phyloP scores from a whole-genome alignment of 371 early-diverging fungal species.

The Syncephalastrum monosporum region DNA sequence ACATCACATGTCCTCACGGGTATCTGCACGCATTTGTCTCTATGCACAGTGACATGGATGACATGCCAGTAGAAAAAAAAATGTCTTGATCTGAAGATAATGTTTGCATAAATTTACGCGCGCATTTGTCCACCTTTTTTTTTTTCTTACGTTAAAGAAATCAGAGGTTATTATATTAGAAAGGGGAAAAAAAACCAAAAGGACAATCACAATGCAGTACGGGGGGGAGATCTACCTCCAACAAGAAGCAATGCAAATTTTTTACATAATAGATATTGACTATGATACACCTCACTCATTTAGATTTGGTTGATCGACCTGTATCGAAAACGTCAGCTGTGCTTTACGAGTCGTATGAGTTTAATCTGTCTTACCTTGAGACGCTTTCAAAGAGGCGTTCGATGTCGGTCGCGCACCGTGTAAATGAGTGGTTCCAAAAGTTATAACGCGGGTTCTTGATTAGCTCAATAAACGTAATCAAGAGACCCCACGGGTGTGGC shows the following conservation, averaged over 20 bases:
- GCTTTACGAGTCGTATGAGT: background rate
- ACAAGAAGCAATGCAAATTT: slow-evolving; percentile 5
- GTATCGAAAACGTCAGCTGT: background rate
- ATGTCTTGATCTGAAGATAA: background rate
- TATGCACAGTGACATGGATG: slow-evolving; percentile 1
- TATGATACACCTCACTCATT: slow-evolving; percentile 6
- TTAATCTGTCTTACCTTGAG: slow-evolving; percentile 45
- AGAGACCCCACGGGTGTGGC: slow-evolving; percentile 97
- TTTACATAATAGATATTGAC: slow-evolving; percentile 8
- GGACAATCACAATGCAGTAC: slow-evolving; percentile 1
- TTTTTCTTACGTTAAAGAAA: too few species aligned
- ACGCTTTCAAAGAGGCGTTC: slow-evolving; percentile 75
- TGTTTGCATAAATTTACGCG: background rate
- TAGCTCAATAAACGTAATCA: slow-evolving; percentile 96
- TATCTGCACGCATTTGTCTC: too few species aligned
- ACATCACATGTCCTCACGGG: too few species aligned
- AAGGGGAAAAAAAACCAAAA: slow-evolving; percentile 5
- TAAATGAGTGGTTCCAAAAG: slow-evolving; percentile 86
- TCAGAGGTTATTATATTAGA: background rate
- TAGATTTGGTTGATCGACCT: slow-evolving; percentile 19
- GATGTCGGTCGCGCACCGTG: slow-evolving; percentile 72
- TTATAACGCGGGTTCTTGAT: slow-evolving; percentile 90
- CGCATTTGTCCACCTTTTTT: background rate
- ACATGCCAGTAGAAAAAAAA: background rate
- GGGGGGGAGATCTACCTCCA: background rate